These are phyloP conservation scores for Plasmodium ovale DNA, from an alignment of 169 alveolate species.

Conservation along the genomic window DNA sequence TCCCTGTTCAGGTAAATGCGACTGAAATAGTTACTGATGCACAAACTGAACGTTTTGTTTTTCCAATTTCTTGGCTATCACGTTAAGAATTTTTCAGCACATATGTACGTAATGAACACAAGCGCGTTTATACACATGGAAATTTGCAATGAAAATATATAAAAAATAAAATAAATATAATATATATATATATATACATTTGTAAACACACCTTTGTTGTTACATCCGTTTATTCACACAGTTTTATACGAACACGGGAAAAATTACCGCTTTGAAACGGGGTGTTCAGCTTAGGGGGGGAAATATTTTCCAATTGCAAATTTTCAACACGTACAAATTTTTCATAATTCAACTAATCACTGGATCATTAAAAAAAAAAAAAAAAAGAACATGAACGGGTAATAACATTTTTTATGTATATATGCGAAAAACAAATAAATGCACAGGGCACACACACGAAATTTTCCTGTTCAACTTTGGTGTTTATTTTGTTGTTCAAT, in stretches of 20 bases:
- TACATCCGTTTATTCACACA: neutral
- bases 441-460: constrained; percentile 26
- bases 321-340: neutral
- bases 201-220: neutral
- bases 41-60: too few species aligned
- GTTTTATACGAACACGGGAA: neutral
- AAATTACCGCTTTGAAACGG: neutral
- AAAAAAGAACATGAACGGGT: constrained; percentile 7
- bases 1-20: neutral
- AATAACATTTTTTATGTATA: too few species aligned
- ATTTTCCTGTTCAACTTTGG: neutral
- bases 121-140: neutral
- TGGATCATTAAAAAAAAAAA: constrained; percentile 8
- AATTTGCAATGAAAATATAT: neutral
- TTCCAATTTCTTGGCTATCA: neutral
- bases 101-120: too few species aligned
- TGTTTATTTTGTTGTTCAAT: constrained; percentile 2
- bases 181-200: too few species aligned
- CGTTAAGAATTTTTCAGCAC: neutral
- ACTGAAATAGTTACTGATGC: neutral
- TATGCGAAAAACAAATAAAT: neutral
- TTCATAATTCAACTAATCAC: neutral
- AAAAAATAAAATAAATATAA: too few species aligned
- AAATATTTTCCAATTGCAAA: neutral
- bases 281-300: neutral